Evolutionary conservation across 1,284 basidiomycete genomes (phyloP).

Genomic region (Apiotrichum porosum): DNA sequence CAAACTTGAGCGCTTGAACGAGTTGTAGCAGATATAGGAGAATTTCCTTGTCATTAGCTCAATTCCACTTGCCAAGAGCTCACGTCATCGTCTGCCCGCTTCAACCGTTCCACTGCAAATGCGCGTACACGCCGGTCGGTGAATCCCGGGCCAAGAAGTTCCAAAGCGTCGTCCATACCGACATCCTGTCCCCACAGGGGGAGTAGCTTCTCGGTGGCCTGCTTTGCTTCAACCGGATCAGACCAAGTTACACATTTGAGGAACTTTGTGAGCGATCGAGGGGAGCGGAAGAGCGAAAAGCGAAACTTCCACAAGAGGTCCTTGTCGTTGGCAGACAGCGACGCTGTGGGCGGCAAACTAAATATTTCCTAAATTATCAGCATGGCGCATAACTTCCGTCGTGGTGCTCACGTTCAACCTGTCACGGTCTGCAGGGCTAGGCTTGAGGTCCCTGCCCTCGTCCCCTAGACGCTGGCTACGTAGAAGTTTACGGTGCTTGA

Average conservation of each 20-base stretch:
- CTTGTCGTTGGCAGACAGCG: constrained; percentile 84
- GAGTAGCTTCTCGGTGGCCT: constrained; percentile 91
- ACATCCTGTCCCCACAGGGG: constrained; percentile 93
- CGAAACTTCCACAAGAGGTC: constrained; percentile 98
- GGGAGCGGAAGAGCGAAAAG: constrained; percentile 77
- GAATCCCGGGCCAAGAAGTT: constrained; percentile 85
- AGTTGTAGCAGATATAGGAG: constrained; percentile 89
- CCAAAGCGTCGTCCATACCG: constrained; percentile 92
- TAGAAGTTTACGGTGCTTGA: constrained; percentile 90
- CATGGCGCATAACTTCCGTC: neutral
- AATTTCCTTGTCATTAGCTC: constrained; percentile 63
- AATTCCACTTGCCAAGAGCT: constrained; percentile 23
- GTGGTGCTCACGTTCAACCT: constrained; percentile 70
- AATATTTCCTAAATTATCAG: constrained; percentile 67
- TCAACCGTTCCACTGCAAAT: constrained; percentile 88
- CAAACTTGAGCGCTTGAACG: constrained; percentile 95
- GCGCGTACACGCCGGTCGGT: constrained; percentile 85
- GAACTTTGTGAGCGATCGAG: constrained; percentile 88
- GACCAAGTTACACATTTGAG: constrained; percentile 97
- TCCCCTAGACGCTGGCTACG: constrained; percentile 92
- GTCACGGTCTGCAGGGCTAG: constrained; percentile 90
- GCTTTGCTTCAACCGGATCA: constrained; percentile 91
- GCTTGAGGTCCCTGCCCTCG: constrained; percentile 91
- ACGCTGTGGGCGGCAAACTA: constrained; percentile 79
- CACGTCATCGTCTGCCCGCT: constrained; percentile 90